Base-by-base conservation (phyloP, 352 stramenopile genomes). In the Pilasporangium apinafurcum region DNA sequence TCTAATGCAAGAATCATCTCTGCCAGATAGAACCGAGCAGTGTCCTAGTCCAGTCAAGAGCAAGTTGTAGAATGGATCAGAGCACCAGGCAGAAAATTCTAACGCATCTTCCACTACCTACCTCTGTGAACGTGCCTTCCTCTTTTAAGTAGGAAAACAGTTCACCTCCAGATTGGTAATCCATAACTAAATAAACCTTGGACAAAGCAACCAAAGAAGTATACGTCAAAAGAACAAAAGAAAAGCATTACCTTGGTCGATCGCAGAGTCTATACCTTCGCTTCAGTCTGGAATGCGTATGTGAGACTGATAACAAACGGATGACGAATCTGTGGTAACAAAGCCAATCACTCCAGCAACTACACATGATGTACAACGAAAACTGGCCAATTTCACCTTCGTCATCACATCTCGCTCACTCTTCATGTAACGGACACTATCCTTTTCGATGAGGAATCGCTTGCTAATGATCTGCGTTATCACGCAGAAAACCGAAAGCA, bases 351-450 rank as follows among this genome's bases (percentile, higher is more conserved):
- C 8, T 12, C 20, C 13, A 2, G n/a, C 17, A 3, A n/a, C 17
- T n/a, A 27, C 21, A 31, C 5, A 47, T 30, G 4, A 9, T n/a
- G 14, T 17, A 37, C 4, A 8, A 24, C 12, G 27, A 4, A 24
- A 30, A 21, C 8, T 5, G n/a, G n/a, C 25, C 4, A 8, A 5
- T n/a, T 21, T 8, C 30, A 86, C 72, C 68, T 82, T 89, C 16
- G 73, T 89, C 81, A 92, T 90, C 25, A 92, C 75, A 21, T 92
- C 74, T n/a, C 81, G 72, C 54, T 92, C 81, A 0, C 73, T 80
- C 32, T 72, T 72, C 68, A 92, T 87, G 64, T 90, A 79, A 36
- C 78, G 56, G 21, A 89, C 75, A 44, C 70, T 86, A 31, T 92
- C 70, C 49, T 66, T 73, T 40, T 92, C 73, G 37, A 90, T 83